phyloP scores from a whole-genome alignment of 1,284 basidiomycete genomes.

The Trametes versicolor region DNA sequence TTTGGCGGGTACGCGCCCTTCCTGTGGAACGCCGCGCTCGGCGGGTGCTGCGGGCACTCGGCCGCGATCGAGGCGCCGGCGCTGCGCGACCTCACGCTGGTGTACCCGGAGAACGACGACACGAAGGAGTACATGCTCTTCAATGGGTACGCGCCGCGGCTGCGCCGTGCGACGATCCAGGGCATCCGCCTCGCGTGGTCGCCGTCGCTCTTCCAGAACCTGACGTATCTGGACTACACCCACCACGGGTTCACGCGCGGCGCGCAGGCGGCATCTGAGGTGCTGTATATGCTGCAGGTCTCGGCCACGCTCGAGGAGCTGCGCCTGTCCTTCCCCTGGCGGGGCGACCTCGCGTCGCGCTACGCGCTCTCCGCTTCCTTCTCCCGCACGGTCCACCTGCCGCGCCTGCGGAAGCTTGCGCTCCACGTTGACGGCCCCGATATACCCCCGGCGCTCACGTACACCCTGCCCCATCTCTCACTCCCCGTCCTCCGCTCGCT shows the following conservation, averaged over 20 bases:
- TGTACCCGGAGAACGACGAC: constrained; percentile 73
- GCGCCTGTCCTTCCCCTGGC: constrained; percentile 40
- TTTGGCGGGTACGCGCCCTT: constrained; percentile 66
- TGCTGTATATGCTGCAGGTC: constrained; percentile 47
- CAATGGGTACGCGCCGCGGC: constrained; percentile 64
- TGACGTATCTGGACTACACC: constrained; percentile 66
- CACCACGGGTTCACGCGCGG: constrained; percentile 50
- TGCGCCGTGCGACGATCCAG: constrained; percentile 63
- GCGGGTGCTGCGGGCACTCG: constrained; percentile 54
- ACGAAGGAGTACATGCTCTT: constrained; percentile 71
- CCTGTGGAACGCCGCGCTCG: constrained; percentile 70
- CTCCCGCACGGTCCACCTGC: constrained; percentile 33
- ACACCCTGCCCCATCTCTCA: constrained; percentile 38
- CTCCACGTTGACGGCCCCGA: constrained; percentile 39
- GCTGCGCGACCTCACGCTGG: constrained; percentile 64
- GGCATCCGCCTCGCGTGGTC: constrained; percentile 71
- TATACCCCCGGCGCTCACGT: constrained; percentile 42
- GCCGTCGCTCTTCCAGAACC: constrained; percentile 65
- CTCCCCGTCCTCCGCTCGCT: constrained; percentile 39
- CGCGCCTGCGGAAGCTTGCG: constrained; percentile 36
- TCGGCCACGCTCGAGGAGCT: constrained; percentile 38
- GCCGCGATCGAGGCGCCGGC: constrained; percentile 50
- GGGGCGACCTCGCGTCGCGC: constrained; percentile 30
- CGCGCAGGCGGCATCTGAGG: constrained; percentile 42
- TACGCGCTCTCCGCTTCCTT: constrained; percentile 33